Evolutionary conservation across 495 filamentous ascomycete genomes (phyloP).

Genomic region (Margaritispora aquatica): DNA sequence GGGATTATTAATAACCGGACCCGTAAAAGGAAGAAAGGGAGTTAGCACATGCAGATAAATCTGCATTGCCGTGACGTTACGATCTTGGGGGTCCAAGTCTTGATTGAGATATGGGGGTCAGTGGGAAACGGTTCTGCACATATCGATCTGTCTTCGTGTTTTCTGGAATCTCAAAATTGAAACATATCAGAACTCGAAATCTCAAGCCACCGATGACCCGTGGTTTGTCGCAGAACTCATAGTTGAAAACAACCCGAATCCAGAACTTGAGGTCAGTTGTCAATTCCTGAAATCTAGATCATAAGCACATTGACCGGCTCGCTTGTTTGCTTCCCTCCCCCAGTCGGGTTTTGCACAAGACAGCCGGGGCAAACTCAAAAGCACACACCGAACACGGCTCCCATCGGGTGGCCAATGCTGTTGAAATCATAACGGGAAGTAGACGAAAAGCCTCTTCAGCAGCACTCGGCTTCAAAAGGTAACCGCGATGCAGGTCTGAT

Average conservation of each 20-base stretch:
- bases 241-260: no score
- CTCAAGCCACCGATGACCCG: no score
- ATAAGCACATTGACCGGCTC: background rate
- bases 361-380: background rate
- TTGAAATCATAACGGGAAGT: background rate
- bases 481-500: background rate
- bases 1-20: background rate
- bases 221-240: no score
- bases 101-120: no score
- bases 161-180: no score
- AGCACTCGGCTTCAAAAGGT: background rate
- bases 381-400: background rate
- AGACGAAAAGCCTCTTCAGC: constrained; percentile 1
- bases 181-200: no score
- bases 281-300: background rate
- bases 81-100: background rate
- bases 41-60: no score
- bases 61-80: background rate
- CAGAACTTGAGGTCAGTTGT: no score
- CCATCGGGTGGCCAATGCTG: background rate
- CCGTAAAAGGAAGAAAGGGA: background rate
- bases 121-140: no score
- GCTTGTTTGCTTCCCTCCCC: background rate
- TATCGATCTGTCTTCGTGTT: no score
- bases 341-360: background rate